These are phyloP conservation scores for Mycena sanguinolenta DNA, from an alignment of 768 basidiomycete genomes.

Conservation along the genomic window DNA sequence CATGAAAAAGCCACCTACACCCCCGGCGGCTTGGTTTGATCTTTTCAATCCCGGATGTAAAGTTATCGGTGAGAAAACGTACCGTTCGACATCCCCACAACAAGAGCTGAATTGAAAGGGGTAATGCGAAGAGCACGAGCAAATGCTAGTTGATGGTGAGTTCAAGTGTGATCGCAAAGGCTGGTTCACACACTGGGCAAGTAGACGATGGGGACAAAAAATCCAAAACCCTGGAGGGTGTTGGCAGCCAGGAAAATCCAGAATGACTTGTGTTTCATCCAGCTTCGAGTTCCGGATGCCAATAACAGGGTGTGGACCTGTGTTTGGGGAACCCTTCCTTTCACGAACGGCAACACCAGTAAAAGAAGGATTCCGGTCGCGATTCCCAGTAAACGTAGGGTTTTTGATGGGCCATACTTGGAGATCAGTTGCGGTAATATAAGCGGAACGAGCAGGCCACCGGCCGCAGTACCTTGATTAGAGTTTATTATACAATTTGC, in stretches of 20 bases:
- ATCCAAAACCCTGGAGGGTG: constrained; percentile 44
- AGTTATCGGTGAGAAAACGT: no score
- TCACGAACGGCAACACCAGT: constrained; percentile 42
- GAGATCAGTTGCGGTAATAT: constrained; percentile 43
- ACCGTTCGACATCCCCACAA: constrained; percentile 45
- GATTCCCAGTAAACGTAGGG: constrained; percentile 43
- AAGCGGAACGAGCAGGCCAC: constrained; percentile 46
- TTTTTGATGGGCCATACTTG: constrained; percentile 37
- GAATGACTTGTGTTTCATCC: constrained; percentile 36
- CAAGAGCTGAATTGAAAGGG: constrained; percentile 38
- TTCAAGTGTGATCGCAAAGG: not conserved
- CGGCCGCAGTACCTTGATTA: constrained; percentile 39
- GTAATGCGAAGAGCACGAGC: constrained; percentile 41
- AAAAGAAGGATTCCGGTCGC: constrained; percentile 34
- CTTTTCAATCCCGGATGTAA: not conserved
- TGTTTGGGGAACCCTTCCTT: constrained; percentile 41
- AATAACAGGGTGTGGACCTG: constrained; percentile 23
- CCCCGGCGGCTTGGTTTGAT: constrained; percentile 24
- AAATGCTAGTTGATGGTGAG: constrained; percentile 36
- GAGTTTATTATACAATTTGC: not conserved
- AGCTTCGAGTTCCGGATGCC: constrained; percentile 22
- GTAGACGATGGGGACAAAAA: constrained; percentile 44
- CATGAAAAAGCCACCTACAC: constrained; percentile 42
- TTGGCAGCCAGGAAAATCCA: constrained; percentile 41
- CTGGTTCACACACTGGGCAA: constrained; percentile 40